These are phyloP conservation scores for Apiotrichum montevideense DNA, from an alignment of 1,284 basidiomycete genomes.

Conservation along the genomic window DNA sequence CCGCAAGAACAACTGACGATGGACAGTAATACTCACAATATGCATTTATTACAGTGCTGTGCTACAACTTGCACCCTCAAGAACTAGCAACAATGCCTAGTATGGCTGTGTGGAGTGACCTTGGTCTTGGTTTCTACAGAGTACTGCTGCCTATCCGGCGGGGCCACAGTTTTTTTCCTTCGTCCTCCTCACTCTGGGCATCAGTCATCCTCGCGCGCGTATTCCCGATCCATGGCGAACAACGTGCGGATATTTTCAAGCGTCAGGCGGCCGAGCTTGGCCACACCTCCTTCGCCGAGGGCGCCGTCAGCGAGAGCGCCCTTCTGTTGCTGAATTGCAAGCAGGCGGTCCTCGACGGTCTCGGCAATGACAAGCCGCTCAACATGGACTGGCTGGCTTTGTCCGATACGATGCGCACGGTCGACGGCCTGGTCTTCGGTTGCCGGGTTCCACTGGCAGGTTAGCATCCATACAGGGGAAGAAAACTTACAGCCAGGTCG, in stretches of 20 bases:
- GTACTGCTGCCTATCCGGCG: no score
- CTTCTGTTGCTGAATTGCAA: conserved; percentile 32
- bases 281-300: conserved; percentile 42
- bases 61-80: no score
- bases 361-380: conserved; percentile 62
- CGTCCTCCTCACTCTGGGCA: neutral
- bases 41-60: no score
- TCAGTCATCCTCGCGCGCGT: neutral
- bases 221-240: conserved; percentile 10
- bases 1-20: no score
- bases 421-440: conserved; percentile 43
- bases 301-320: conserved; percentile 44
- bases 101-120: no score
- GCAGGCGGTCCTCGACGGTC: conserved; percentile 38
- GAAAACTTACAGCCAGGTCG: conserved; percentile 11
- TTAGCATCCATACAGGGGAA: neutral
- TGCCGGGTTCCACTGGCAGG: conserved; percentile 39
- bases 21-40: no score
- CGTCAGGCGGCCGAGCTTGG: conserved; percentile 15
- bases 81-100: no score
- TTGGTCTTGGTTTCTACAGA: no score
- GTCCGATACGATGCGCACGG: conserved; percentile 78
- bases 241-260: conserved; percentile 12
- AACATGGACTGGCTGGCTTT: conserved; percentile 73
- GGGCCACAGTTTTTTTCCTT: no score